Evolutionary conservation across 2,329 filamentous ascomycete species (phyloP), one percentile per base, ranked within the genome.

Genomic region (Laburnicola sp.): DNA sequence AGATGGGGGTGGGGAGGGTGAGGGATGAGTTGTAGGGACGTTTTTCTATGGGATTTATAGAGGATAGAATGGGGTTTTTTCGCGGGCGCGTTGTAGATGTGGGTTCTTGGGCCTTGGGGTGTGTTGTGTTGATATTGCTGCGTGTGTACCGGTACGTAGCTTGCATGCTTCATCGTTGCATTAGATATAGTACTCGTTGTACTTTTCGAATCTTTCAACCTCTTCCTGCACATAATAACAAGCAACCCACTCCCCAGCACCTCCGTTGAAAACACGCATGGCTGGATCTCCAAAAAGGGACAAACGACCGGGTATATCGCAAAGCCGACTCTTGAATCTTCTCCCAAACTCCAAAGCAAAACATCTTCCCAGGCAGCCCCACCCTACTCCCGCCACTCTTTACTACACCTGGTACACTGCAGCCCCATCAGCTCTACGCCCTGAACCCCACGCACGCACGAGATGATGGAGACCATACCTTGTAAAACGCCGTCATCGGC

Each of bases 401-500:
- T 70, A 4, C 64, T 67, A 53, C 76, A 78, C 55, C 73, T 70
- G 21, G 72, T 73, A 55, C 76, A 78, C 68, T 69, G 32, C 16
- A 25, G 2, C 7, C 34, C 54, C 28, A 53, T 60, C 39, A 55
- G 50, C 16, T 31, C 10, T 6, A 25, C 38, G 23, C 34, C 3
- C 9, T 16, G 10, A 26, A 27, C 26, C 32, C 6, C 16, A 16
- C 16, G 16, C 16, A 16, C 16, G 16, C 16, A 16, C 16, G 16
- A 16, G 16, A 16, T 16, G 16, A 16, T 16, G 16, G 16, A 16
- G 16, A 30, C 8, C 4, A 10, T n/a, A 90, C 88, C 83, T 91
- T 94, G 76, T 87, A 95, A 75, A 97, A 97, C 54, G 86, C 93
- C 60, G 94, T 99, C 89, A 96, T 97, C 54, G 94, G 94, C 80